Evolutionary conservation across 257 asterid species (phyloP).

Genomic region (Lycium ferocissimum): DNA sequence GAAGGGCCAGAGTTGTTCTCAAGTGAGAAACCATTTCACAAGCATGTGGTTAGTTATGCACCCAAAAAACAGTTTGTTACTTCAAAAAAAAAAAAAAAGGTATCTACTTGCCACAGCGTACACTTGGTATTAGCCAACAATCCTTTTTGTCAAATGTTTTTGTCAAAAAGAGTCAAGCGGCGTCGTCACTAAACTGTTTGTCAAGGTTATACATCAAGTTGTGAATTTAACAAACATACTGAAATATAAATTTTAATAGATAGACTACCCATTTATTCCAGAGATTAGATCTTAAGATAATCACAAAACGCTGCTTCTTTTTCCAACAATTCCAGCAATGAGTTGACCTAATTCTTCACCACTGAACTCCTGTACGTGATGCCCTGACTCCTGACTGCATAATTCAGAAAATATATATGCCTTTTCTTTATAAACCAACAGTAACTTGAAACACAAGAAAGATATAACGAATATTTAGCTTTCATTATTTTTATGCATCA

Average conservation of each 20-base stretch:
- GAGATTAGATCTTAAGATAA: not conserved
- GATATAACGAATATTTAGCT: not conserved
- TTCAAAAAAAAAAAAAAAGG: too few species aligned
- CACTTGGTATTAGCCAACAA: too few species aligned
- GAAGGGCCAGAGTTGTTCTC: too few species aligned
- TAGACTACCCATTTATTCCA: not conserved
- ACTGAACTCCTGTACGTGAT: constrained; percentile 91
- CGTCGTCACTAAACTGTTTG: too few species aligned
- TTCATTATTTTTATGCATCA: not conserved
- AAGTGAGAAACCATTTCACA: too few species aligned
- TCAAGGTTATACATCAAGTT: too few species aligned
- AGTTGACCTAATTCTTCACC: constrained; percentile 76
- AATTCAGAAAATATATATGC: constrained; percentile 19
- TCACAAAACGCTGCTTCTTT: constrained; percentile 34
- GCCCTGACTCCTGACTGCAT: constrained; percentile 64
- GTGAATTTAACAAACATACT: too few species aligned
- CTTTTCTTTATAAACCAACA: not conserved
- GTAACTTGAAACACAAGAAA: not conserved
- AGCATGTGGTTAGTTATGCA: too few species aligned
- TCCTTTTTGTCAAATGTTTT: too few species aligned
- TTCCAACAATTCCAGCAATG: constrained; percentile 62
- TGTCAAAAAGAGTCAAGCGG: too few species aligned
- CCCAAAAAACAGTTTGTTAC: too few species aligned
- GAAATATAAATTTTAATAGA: not conserved
- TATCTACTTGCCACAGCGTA: too few species aligned